Conservation (phyloP, 495 filamentous ascomycete genomes). For the Neurospora sp. region DNA sequence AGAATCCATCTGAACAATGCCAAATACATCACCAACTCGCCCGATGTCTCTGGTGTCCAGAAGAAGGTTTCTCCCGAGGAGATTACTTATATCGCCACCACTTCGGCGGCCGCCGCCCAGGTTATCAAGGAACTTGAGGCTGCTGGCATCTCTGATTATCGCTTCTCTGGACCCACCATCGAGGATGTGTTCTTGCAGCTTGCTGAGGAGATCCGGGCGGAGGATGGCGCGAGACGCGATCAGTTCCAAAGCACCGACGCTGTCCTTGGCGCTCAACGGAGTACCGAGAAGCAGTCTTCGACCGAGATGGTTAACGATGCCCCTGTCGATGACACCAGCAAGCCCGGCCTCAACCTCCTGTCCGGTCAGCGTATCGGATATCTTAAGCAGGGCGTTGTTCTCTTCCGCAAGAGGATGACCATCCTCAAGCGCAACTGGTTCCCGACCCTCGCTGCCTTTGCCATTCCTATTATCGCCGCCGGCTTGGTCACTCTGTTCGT, state of each 20-base stretch:
- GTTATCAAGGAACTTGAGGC: constrained; percentile 59
- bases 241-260: not conserved
- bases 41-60: constrained; percentile 42
- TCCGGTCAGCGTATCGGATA: constrained; percentile 57
- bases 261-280: not conserved
- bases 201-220: constrained; percentile 52
- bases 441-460: constrained; percentile 57
- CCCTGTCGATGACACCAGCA: constrained; percentile 11
- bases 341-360: constrained; percentile 45
- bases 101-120: constrained; percentile 49
- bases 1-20: constrained; percentile 56
- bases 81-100: constrained; percentile 55
- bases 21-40: constrained; percentile 32
- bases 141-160: constrained; percentile 54
- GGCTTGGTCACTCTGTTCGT: constrained; percentile 67
- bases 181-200: constrained; percentile 81
- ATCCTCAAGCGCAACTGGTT: constrained; percentile 68
- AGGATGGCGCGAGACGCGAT: constrained; percentile 13
- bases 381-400: constrained; percentile 53
- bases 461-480: constrained; percentile 66
- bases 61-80: constrained; percentile 55
- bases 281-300: constrained; percentile 16
- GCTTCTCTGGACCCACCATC: constrained; percentile 74
- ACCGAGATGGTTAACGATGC: constrained; percentile 11
- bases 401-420: constrained; percentile 68